Percentiles rank a stretch among this genome's conserved stretches.
Conservation (phyloP, 257 asterid genomes). For the Plectranthus barbatus region DNA sequence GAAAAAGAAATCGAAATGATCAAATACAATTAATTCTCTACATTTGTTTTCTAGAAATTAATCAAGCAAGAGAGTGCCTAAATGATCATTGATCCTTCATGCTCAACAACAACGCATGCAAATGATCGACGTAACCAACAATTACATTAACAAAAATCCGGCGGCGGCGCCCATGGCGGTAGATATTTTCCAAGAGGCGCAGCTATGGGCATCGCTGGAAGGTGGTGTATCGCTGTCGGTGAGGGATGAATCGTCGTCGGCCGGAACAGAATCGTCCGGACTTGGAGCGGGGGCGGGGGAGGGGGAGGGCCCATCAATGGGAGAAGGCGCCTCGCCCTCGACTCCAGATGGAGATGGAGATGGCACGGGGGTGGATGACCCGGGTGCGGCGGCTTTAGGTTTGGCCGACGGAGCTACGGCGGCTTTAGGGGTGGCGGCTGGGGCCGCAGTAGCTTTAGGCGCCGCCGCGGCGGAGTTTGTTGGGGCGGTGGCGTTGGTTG, state of each 20-base stretch:
- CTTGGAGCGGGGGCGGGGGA: slow-evolving; percentile 17
- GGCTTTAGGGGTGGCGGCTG: neutral
- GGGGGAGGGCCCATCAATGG: slow-evolving; percentile 9
- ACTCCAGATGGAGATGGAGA: neutral
- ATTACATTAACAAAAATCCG: slow-evolving; percentile 1
- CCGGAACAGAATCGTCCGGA: neutral
- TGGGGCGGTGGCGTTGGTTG: neutral
- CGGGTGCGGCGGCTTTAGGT: neutral
- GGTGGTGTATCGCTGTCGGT: neutral
- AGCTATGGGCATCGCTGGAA: neutral
- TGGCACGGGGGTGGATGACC: slow-evolving; percentile 9
- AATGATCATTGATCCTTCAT: neutral
- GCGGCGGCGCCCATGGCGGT: slow-evolving; percentile 10
- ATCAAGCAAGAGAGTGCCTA: too few species aligned
- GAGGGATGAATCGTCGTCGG: neutral
- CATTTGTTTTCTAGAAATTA: neutral
- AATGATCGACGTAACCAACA: neutral
- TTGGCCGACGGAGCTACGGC: neutral
- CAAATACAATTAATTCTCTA: neutral
- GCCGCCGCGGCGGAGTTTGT: neutral
- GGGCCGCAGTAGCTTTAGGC: neutral
- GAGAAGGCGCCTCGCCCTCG: neutral
- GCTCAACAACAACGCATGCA: neutral
- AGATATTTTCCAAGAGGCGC: neutral
- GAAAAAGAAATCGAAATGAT: neutral